Percentiles rank a stretch among this genome's conserved stretches.
phyloP scores from a whole-genome alignment of 2,329 filamentous ascomycete genomes.

The Sphaerostilbella broomeana region DNA sequence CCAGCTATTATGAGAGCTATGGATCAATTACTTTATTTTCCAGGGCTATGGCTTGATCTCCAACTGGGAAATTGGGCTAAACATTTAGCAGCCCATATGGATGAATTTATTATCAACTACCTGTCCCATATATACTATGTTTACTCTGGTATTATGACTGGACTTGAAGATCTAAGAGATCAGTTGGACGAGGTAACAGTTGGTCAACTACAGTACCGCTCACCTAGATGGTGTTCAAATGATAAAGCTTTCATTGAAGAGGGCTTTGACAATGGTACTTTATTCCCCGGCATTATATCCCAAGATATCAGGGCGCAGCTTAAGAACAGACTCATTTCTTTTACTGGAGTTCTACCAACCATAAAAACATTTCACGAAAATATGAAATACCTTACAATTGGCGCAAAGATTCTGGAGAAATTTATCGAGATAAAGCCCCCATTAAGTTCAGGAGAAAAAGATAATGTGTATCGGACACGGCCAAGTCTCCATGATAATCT shows the following conservation, averaged over 20 bases:
- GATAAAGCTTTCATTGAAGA: constrained; percentile 1
- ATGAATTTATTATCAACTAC: constrained; percentile 10
- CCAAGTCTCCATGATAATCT: constrained; percentile 9
- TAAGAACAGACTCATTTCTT: constrained; percentile 3
- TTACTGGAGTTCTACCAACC: constrained; percentile 3
- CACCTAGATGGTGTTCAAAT: background rate
- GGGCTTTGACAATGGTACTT: background rate
- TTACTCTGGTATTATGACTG: background rate
- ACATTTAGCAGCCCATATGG: constrained; percentile 6
- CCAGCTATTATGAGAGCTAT: constrained; percentile 1
- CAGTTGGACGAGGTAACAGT: constrained; percentile 4
- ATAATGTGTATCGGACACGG: background rate
- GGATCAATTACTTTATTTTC: constrained; percentile 3
- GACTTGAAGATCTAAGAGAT: background rate
- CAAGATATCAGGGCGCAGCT: background rate
- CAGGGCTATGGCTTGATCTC: constrained; percentile 5
- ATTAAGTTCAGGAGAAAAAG: background rate
- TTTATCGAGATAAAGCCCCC: constrained; percentile 4
- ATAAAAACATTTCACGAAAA: constrained; percentile 10
- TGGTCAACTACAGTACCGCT: background rate
- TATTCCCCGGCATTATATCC: constrained; percentile 1
- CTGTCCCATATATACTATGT: background rate
- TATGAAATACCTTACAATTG: constrained; percentile 10
- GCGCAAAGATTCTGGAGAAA: constrained; percentile 9
- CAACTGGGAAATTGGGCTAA: constrained; percentile 12